Conservation (phyloP, 1,284 basidiomycete genomes). For the Paramarasmius palmivorus region DNA sequence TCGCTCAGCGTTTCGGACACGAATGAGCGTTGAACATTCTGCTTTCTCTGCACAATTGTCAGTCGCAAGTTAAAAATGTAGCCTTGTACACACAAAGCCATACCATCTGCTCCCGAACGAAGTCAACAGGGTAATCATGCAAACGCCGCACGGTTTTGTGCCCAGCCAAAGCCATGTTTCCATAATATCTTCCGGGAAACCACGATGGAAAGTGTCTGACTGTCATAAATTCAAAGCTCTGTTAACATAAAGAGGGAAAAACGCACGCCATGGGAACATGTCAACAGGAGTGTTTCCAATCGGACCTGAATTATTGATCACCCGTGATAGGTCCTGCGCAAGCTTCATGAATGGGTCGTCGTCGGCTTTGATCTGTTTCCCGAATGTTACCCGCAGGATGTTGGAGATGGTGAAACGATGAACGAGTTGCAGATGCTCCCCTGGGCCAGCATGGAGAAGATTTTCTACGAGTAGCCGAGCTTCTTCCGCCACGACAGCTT, state of each 20-base stretch:
- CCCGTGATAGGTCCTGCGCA: slow-evolving; percentile 9
- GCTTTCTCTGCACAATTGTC: not conserved
- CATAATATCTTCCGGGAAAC: slow-evolving; percentile 27
- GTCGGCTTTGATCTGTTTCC: slow-evolving; percentile 21
- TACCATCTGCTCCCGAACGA: slow-evolving; percentile 20
- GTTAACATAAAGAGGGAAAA: not conserved
- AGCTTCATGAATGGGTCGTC: slow-evolving; percentile 22
- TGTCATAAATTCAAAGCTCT: slow-evolving; percentile 10
- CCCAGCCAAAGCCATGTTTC: slow-evolving; percentile 15
- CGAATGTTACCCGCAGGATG: slow-evolving; percentile 22
- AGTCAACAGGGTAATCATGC: slow-evolving; percentile 11
- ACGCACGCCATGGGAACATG: slow-evolving; percentile 21
- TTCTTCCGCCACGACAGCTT: slow-evolving; percentile 16
- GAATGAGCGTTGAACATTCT: not conserved
- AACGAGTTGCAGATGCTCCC: not conserved
- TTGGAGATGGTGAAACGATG: slow-evolving; percentile 19
- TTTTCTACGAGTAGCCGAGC: slow-evolving; percentile 18
- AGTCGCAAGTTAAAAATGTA: not conserved
- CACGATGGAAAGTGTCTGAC: slow-evolving; percentile 24
- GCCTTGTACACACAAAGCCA: not conserved
- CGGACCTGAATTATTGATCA: slow-evolving; percentile 16
- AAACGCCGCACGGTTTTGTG: slow-evolving; percentile 6
- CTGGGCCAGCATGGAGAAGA: not conserved
- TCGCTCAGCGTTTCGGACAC: not conserved
- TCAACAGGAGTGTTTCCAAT: slow-evolving; percentile 22